A percentile compares a stretch with the other conserved stretches of the same genome.
Evolutionary conservation across 805 yeast genomes (phyloP).

Genomic region (Yarrowia sp.): DNA sequence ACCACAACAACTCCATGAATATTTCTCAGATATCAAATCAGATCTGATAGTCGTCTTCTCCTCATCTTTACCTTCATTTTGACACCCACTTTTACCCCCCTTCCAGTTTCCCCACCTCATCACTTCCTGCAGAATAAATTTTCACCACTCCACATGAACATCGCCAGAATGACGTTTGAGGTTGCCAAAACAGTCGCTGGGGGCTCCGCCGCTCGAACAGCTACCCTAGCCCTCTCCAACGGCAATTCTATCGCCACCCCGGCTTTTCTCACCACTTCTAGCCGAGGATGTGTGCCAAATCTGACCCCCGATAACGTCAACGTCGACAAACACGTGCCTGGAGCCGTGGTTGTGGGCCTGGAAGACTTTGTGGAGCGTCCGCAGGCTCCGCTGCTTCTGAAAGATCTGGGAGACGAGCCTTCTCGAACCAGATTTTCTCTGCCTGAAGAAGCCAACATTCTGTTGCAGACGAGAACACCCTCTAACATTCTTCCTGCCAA

Average conservation of each 20-base stretch:
- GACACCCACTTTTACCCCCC: background rate
- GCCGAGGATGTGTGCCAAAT: constrained; percentile 54
- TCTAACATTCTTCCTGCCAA: constrained; percentile 48
- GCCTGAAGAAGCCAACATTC: constrained; percentile 46
- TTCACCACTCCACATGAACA: constrained; percentile 34
- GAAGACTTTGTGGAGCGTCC: constrained; percentile 53
- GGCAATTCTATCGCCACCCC: constrained; percentile 47
- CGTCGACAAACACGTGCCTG: constrained; percentile 42
- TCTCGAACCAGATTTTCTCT: constrained; percentile 40
- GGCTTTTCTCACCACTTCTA: constrained; percentile 49
- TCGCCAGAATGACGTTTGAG: constrained; percentile 27
- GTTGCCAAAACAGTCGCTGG: constrained; percentile 9
- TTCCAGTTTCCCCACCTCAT: background rate
- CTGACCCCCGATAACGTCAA: constrained; percentile 53
- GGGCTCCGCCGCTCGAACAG: constrained; percentile 17
- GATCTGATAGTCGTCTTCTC: background rate
- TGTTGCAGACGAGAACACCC: constrained; percentile 48
- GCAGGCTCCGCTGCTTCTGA: constrained; percentile 39
- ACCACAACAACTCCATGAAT: constrained; percentile 8
- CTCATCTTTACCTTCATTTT: background rate
- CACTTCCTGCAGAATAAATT: background rate
- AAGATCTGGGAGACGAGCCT: background rate
- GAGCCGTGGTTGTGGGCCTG: constrained; percentile 48
- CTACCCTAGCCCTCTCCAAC: constrained; percentile 22
- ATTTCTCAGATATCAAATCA: background rate